phyloP scores from a whole-genome alignment of 495 filamentous ascomycete species.

The Hypoxylon fragiforme region DNA sequence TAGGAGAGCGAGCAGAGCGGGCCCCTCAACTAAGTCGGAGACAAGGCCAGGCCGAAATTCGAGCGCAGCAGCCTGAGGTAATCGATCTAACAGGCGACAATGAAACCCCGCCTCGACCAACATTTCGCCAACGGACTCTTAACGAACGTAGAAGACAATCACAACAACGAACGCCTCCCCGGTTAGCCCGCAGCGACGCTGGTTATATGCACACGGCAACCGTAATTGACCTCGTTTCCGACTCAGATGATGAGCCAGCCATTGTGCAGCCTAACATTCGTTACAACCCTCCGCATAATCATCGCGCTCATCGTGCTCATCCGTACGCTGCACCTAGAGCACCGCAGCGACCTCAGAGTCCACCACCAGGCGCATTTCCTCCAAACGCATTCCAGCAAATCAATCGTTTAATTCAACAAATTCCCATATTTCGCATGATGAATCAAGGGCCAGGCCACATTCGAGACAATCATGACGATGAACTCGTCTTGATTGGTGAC shows the following conservation, averaged over 20 bases:
- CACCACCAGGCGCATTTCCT: background rate
- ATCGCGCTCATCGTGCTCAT: too few species aligned
- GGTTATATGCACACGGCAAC: conserved; percentile 38
- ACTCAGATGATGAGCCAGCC: conserved; percentile 31
- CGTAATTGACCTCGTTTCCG: conserved; percentile 38
- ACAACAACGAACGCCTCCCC: conserved; percentile 39
- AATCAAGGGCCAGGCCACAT: too few species aligned
- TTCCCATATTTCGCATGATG: background rate
- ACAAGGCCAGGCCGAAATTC: conserved; percentile 10
- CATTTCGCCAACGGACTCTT: conserved; percentile 11
- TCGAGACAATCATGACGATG: conserved; percentile 24
- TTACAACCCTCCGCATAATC: too few species aligned
- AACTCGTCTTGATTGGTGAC: conserved; percentile 3
- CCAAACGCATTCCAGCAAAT: background rate
- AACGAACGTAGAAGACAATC: conserved; percentile 40
- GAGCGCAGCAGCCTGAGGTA: conserved; percentile 28
- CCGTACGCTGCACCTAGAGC: background rate
- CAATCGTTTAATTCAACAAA: background rate
- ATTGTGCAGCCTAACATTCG: background rate
- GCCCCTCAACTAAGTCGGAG: too few species aligned
- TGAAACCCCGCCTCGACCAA: conserved; percentile 17
- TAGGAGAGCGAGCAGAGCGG: too few species aligned
- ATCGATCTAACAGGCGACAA: conserved; percentile 51
- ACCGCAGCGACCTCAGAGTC: background rate
- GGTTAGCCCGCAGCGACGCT: conserved; percentile 46